Conservation (phyloP, 208 protist genomes). For the Trichomonas vaginalis region DNA sequence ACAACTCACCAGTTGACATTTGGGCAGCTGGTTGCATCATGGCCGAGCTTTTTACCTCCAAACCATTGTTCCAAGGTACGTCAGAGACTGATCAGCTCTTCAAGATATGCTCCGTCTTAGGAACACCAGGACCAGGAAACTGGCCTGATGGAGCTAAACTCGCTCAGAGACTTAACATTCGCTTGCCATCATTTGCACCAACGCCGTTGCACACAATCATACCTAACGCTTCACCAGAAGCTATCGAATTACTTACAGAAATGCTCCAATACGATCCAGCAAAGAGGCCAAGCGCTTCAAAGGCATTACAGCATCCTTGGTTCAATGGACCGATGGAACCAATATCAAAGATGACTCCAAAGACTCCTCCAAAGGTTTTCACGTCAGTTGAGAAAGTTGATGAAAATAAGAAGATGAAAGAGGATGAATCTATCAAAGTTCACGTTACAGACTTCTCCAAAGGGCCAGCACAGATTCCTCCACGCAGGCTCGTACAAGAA, state of each 20-base stretch:
- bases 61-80: conserved; percentile 65
- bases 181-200: conserved; percentile 54
- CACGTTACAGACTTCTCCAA: too few relatives aligned
- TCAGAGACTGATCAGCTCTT: conserved; percentile 77
- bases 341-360: background rate
- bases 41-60: conserved; percentile 55
- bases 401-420: too few relatives aligned
- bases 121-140: conserved; percentile 42
- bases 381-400: too few relatives aligned
- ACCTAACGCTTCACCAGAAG: conserved; percentile 58
- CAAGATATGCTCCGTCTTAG: conserved; percentile 80
- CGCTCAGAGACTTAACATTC: conserved; percentile 63
- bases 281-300: conserved; percentile 60
- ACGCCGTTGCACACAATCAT: conserved; percentile 64
- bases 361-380: too few relatives aligned
- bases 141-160: conserved; percentile 76
- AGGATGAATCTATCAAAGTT: too few relatives aligned
- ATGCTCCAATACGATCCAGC: conserved; percentile 75
- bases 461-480: too few relatives aligned
- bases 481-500: too few relatives aligned
- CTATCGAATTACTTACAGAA: conserved; percentile 74
- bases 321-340: conserved; percentile 46
- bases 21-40: conserved; percentile 59
- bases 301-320: conserved; percentile 69
- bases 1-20: conserved; percentile 55